Base-by-base conservation (phyloP, 164 flowering plant genomes). In the Akebia trifoliata region DNA sequence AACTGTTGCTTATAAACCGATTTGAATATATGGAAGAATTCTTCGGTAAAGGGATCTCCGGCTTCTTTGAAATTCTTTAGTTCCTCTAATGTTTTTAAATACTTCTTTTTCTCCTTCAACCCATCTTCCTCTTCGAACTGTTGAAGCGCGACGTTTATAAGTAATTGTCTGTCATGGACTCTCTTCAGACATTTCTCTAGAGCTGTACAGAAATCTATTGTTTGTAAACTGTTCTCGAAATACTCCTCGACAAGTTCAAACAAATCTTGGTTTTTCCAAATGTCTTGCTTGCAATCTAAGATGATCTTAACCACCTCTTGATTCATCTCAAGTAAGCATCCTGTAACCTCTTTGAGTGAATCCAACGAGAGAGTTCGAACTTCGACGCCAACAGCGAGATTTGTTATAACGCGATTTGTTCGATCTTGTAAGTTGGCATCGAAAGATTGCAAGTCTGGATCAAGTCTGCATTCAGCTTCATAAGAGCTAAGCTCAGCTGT, bases 221-320 rank as follows among this genome's bases (percentile, higher is more conserved):
- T 84, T 39, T 73, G 71, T 7, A 78, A 45, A 50, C 94, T 86
- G 60, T 63, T 79, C 43, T 86, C 77, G 47, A 86, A 78, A 71
- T 86, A 84, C 28, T 86, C 87, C 47, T 83, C 78, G 26, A 82
- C 91, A 32, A 84, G 67, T 9, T 68, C 61, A 54, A 72, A 75
- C 62, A 85, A 38, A 0, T 84, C 86, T 10, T 59, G 47, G 50
- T 66, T 74, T 6, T 79, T 76, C 93, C 90, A 85, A 1, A 85
- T 70, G 25, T 85, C 90, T 24, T 69, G 38, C 54, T 80, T 80
- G 68, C 72, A 55, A 8, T 80, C 78, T 14, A 85, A 65, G 31
- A 88, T 76, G 39, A 79, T 69, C 6, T 69, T 72, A 37, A 77
- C 87, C 7, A 82, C 87, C 39, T 82, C 96, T 22, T 81, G 82